phyloP scores from a whole-genome alignment of 306 rosid species.

The Ormosia emarginata region DNA sequence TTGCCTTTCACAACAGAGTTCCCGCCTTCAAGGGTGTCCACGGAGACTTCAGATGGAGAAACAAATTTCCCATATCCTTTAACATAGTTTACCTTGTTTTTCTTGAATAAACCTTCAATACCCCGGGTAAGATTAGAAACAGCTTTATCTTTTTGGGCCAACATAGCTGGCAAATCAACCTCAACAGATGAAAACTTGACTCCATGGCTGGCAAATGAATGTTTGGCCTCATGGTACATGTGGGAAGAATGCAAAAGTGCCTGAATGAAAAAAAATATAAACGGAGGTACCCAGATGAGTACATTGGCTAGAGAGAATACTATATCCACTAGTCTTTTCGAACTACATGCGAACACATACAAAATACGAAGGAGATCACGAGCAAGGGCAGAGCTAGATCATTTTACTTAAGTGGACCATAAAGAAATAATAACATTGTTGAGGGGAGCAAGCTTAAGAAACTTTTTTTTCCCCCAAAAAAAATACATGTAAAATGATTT shows the following conservation, averaged over 20 bases:
- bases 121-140: conserved; percentile 74
- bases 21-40: conserved; percentile 69
- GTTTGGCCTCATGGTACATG: conserved; percentile 95
- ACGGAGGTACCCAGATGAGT: conserved; percentile 5
- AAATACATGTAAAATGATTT: too few relatives aligned
- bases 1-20: conserved; percentile 80
- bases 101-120: conserved; percentile 94
- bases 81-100: conserved; percentile 91
- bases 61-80: conserved; percentile 87
- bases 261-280: conserved; percentile 39
- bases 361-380: not conserved
- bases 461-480: too few relatives aligned
- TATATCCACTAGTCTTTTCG: not conserved
- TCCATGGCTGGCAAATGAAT: conserved; percentile 77
- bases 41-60: conserved; percentile 90
- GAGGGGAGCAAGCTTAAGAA: too few relatives aligned
- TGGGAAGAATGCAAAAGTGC: conserved; percentile 96
- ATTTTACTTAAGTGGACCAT: too few relatives aligned
- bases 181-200: conserved; percentile 79
- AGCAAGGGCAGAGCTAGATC: too few relatives aligned
- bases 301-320: not conserved
- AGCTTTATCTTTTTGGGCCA: conserved; percentile 90
- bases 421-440: too few relatives aligned
- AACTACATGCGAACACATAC: not conserved
- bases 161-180: conserved; percentile 92